These are phyloP conservation scores for Physocladia obscura DNA, from an alignment of 192 early-diverging fungal genomes.

Conservation along the genomic window DNA sequence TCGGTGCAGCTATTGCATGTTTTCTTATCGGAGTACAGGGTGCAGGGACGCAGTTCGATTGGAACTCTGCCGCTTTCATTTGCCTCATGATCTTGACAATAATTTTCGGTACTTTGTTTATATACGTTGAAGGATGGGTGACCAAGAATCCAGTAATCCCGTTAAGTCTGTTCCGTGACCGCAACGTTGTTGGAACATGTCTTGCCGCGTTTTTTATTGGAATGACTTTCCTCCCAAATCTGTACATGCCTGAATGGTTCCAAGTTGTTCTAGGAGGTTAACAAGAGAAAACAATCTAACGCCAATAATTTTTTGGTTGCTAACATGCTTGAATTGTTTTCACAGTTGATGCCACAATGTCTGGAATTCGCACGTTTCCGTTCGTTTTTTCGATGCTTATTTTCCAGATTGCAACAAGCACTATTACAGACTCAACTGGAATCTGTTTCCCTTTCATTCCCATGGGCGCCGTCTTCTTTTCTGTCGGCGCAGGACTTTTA, in stretches of 20 bases:
- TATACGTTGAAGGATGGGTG: slow-evolving; percentile 62
- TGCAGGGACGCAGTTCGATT: slow-evolving; percentile 66
- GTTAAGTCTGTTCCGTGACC: slow-evolving; percentile 51
- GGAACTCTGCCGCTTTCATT: slow-evolving; percentile 55
- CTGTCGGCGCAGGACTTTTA: background rate
- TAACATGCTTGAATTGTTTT: no score
- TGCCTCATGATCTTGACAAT: slow-evolving; percentile 61
- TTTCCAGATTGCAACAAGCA: no score
- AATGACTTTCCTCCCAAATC: slow-evolving; percentile 27
- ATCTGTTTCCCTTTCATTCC: background rate
- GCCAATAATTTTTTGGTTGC: background rate
- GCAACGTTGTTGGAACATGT: slow-evolving; percentile 18
- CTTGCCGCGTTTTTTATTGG: slow-evolving; percentile 31
- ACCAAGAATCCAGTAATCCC: slow-evolving; percentile 70
- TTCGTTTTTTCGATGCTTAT: no score
- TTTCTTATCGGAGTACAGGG: slow-evolving; percentile 46
- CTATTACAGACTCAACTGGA: background rate
- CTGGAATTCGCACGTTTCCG: no score
- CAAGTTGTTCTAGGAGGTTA: slow-evolving; percentile 65
- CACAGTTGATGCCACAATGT: no score
- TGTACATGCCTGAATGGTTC: slow-evolving; percentile 54
- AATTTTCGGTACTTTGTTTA: slow-evolving; percentile 38
- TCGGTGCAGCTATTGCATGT: background rate
- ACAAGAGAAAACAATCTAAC: no score
- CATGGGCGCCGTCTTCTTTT: background rate